Evolutionary conservation across 2,329 filamentous ascomycete species (phyloP).

Genomic region (Fusarium denticulatum): DNA sequence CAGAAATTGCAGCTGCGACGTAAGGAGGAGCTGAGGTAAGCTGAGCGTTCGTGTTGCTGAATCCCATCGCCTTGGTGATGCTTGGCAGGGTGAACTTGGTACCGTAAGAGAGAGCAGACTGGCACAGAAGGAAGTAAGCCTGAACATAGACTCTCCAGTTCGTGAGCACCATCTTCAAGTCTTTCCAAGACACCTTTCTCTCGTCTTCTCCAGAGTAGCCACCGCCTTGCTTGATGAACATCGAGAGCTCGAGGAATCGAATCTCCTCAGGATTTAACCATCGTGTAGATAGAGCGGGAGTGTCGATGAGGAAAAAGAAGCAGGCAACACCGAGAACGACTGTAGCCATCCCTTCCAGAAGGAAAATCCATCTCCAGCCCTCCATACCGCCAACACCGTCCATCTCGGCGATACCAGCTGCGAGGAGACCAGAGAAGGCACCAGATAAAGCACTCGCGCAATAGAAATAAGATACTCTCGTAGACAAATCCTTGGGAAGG

Average conservation of each 20-base stretch:
- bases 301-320: conserved; percentile 59
- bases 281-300: conserved; percentile 46
- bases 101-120: conserved; percentile 42
- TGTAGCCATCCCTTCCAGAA: conserved; percentile 46
- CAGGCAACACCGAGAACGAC: conserved; percentile 49
- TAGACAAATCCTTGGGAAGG: conserved; percentile 61
- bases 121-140: conserved; percentile 44
- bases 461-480: conserved; percentile 78
- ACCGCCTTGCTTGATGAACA: conserved; percentile 48
- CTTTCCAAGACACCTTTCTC: conserved; percentile 33
- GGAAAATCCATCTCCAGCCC: conserved; percentile 45
- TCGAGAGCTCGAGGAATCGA: conserved; percentile 40
- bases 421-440: conserved; percentile 75
- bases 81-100: conserved; percentile 42
- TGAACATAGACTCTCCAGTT: conserved; percentile 47
- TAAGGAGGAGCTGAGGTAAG: conserved; percentile 67
- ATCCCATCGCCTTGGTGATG: conserved; percentile 42
- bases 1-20: conserved; percentile 70
- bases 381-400: conserved; percentile 63
- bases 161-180: conserved; percentile 42
- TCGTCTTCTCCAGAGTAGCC: conserved; percentile 31
- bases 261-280: conserved; percentile 48
- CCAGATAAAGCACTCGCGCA: conserved; percentile 79
- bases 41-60: conserved; percentile 43
- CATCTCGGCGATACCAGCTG: conserved; percentile 74